Percentiles rank a stretch among this genome's conserved stretches.
Evolutionary conservation across 2,329 filamentous ascomycete genomes (phyloP).

Genomic region (Penicillium sp.): DNA sequence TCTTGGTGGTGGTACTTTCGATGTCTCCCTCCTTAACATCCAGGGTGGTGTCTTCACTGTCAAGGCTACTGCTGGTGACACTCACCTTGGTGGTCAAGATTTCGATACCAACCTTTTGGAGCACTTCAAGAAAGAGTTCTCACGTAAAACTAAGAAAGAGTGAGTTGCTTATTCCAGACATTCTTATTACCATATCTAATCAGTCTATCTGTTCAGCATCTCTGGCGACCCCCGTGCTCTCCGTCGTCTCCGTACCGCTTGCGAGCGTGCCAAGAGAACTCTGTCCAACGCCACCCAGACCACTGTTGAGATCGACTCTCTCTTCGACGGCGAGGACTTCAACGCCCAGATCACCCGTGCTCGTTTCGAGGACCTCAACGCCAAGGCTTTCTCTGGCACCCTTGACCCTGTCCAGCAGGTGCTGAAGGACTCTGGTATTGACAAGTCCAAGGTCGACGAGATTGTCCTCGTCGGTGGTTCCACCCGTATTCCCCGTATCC

Average conservation of each 20-base stretch:
- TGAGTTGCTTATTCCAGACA: background rate
- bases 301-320: conserved; percentile 96
- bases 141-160: conserved; percentile 62
- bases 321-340: conserved; percentile 98
- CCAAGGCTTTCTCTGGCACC: conserved; percentile 89
- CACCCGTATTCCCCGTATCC: conserved; percentile 97
- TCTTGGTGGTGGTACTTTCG: conserved; percentile 99
- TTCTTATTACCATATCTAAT: too few relatives aligned
- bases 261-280: conserved; percentile 99
- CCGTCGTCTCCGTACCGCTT: conserved; percentile 92
- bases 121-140: conserved; percentile 95
- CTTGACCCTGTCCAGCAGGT: conserved; percentile 95
- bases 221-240: conserved; percentile 84
- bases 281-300: conserved; percentile 96
- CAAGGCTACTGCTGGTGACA: conserved; percentile 97
- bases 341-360: conserved; percentile 96
- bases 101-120: conserved; percentile 96
- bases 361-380: conserved; percentile 97
- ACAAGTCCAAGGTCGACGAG: conserved; percentile 92
- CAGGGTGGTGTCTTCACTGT: conserved; percentile 99
- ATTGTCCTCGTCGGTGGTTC: conserved; percentile 98
- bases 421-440: conserved; percentile 82
- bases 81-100: conserved; percentile 90
- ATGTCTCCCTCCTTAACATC: conserved; percentile 98
- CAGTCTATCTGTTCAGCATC: conserved; percentile 56